Evolutionary conservation across 768 basidiomycete species (phyloP).

Genomic region (Mycena kentingensis): DNA sequence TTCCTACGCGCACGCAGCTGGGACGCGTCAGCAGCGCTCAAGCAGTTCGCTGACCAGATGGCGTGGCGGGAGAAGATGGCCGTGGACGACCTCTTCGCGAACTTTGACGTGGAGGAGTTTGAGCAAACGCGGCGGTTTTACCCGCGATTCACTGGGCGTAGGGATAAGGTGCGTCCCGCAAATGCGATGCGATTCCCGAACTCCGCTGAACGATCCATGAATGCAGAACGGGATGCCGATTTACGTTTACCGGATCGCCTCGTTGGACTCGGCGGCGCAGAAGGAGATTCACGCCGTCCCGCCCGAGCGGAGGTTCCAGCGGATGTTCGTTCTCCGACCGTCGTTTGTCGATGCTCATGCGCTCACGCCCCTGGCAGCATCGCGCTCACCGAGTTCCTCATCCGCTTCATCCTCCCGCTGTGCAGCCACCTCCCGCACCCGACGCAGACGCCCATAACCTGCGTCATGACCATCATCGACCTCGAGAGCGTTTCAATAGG

Average conservation of each 20-base stretch:
- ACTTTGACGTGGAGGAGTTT: conserved; percentile 61
- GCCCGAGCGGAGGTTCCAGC: conserved; percentile 58
- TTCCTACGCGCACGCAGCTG: conserved; percentile 82
- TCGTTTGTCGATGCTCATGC: background rate
- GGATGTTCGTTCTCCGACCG: conserved; percentile 56
- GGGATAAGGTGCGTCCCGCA: conserved; percentile 67
- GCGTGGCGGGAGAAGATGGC: conserved; percentile 67
- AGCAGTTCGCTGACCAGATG: conserved; percentile 69
- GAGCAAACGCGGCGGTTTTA: conserved; percentile 64
- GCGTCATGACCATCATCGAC: conserved; percentile 72
- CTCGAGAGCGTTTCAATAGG: conserved; percentile 61
- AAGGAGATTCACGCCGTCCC: conserved; percentile 61
- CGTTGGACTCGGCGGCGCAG: conserved; percentile 52
- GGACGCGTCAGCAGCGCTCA: conserved; percentile 60
- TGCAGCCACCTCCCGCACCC: conserved; percentile 63
- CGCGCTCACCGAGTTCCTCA: conserved; percentile 67
- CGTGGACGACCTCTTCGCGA: conserved; percentile 63
- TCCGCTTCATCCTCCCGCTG: conserved; percentile 61
- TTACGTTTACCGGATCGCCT: conserved; percentile 76
- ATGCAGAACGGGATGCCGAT: conserved; percentile 65
- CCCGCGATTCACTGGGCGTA: conserved; percentile 78
- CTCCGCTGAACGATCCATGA: too few relatives aligned
- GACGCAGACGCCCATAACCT: conserved; percentile 57
- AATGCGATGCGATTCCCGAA: too few relatives aligned
- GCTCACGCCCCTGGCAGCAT: conserved; percentile 42